Evolutionary conservation across 306 rosid genomes (phyloP), one percentile per base, ranked within the genome.

Genomic region (Neltuma alba): DNA sequence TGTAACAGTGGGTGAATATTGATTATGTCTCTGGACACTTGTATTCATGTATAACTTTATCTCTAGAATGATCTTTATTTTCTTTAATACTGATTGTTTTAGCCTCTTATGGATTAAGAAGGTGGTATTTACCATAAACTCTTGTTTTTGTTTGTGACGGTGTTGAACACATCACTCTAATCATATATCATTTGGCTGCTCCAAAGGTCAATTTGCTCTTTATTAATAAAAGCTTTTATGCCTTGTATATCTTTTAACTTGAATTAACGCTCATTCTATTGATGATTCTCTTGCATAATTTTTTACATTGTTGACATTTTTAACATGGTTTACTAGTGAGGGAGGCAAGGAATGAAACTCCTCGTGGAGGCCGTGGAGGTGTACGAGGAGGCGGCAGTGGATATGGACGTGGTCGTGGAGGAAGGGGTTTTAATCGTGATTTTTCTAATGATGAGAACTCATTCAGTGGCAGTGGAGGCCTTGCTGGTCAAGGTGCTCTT

Each of bases 331-430:
- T 67, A 6, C 7, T 76, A 95, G 98, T 91, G 83, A 91, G 97
- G 78, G 99, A 95, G 78, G 79, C 92, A 30, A 91, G 67, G 84
- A 90, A 42, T 79, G 98, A 95, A 58, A 28, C 85, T 28, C 78
- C 86, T 15, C 91, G 87, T 1, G 94, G 92, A 1, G 91, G 93
- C 7, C 91, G 94, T 28, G 97, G 97, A 34, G 85, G 91, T 72
- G 91, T 91, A 42, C 79, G 91, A 7, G 77, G 91, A 7, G 79
- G 91, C 37, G 83, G 89, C 15, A 50, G 67, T 70, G 94, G 97
- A 44, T 84, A 62, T 80, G 82, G 83, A 25, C 83, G 86, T 25
- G 90, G 85, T 27, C 68, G 76, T 6, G 88, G 86, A 6, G 75
- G 86, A 0, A 11, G 81, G 21, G 90, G 87, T 5, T 85, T 68